Evolutionary conservation across 1,139 yeast species (phyloP).

Genomic region (Pichia sp.): DNA sequence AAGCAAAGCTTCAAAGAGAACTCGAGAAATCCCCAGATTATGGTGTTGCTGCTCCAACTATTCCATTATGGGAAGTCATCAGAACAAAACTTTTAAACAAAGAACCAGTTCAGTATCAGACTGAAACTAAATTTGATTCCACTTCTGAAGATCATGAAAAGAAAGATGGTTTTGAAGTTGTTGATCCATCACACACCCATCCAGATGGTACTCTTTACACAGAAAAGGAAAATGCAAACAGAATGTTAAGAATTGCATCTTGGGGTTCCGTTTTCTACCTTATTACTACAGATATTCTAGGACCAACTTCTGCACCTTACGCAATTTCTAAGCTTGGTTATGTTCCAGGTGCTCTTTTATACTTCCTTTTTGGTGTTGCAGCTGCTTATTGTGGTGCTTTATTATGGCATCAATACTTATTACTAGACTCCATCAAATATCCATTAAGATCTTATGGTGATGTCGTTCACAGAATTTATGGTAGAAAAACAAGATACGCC

Average conservation of each 20-base stretch:
- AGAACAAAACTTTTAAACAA: conserved; percentile 8
- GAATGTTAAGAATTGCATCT: conserved; percentile 12
- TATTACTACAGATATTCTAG: conserved; percentile 41
- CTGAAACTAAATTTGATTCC: not conserved
- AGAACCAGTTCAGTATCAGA: not conserved
- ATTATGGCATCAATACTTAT: conserved; percentile 11
- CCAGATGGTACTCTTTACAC: conserved; percentile 2
- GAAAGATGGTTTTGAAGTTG: conserved; percentile 1
- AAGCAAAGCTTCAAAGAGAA: conserved; percentile 12
- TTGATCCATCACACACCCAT: conserved; percentile 3
- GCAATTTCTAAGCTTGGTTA: conserved; percentile 37
- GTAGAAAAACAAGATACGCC: conserved; percentile 27
- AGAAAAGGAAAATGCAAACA: conserved; percentile 11
- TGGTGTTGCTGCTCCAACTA: conserved; percentile 12
- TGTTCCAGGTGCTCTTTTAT: conserved; percentile 37
- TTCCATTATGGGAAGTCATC: conserved; percentile 10
- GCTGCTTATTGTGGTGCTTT: conserved; percentile 32
- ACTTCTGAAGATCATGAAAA: not conserved
- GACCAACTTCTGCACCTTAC: conserved; percentile 39
- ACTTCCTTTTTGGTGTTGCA: conserved; percentile 32
- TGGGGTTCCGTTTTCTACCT: conserved; percentile 34
- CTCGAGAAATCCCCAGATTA: conserved; percentile 10
- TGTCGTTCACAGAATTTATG: conserved; percentile 33
- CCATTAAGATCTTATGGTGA: conserved; percentile 38
- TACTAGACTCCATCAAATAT: conserved; percentile 34